Conservation (phyloP, 352 stramenopile genomes). For the Pythium aphanidermatum region DNA sequence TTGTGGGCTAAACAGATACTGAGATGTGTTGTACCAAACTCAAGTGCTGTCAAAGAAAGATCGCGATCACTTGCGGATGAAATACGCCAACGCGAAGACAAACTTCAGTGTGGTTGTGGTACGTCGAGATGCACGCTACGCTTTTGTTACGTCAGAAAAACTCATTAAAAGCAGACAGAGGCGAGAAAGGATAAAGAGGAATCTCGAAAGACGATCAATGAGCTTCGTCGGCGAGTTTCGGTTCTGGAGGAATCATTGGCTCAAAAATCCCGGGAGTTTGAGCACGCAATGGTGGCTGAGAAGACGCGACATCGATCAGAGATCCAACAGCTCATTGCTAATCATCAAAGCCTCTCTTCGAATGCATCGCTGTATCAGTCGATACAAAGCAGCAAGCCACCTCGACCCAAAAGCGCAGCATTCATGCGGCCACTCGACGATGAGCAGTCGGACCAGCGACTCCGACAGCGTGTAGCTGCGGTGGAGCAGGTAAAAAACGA, state of each 20-base stretch:
- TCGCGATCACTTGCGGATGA: slow-evolving; percentile 61
- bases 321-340: slow-evolving; percentile 50
- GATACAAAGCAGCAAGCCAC: slow-evolving; percentile 13
- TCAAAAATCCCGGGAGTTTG: slow-evolving; percentile 57
- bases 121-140: slow-evolving; percentile 3
- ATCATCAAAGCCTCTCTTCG: too few relatives aligned
- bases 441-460: slow-evolving; percentile 25
- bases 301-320: slow-evolving; percentile 35
- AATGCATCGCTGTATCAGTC: too few relatives aligned
- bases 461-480: slow-evolving; percentile 38
- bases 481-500: slow-evolving; percentile 61
- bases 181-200: slow-evolving; percentile 72
- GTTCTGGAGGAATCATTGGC: slow-evolving; percentile 40
- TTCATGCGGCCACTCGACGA: neutral
- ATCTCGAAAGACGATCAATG: slow-evolving; percentile 37
- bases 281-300: slow-evolving; percentile 46
- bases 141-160: neutral
- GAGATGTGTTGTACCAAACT: too few relatives aligned
- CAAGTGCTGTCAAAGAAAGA: slow-evolving; percentile 55
- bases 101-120: slow-evolving; percentile 71
- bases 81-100: slow-evolving; percentile 77
- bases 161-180: slow-evolving; percentile 65
- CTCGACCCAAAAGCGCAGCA: slow-evolving; percentile 1
- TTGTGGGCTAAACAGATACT: slow-evolving; percentile 1
- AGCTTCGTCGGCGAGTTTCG: slow-evolving; percentile 44